A percentile compares a stretch with the other conserved stretches of the same genome.
phyloP scores from a whole-genome alignment of 2,329 filamentous ascomycete genomes.

The Xylariaceae sp. region DNA sequence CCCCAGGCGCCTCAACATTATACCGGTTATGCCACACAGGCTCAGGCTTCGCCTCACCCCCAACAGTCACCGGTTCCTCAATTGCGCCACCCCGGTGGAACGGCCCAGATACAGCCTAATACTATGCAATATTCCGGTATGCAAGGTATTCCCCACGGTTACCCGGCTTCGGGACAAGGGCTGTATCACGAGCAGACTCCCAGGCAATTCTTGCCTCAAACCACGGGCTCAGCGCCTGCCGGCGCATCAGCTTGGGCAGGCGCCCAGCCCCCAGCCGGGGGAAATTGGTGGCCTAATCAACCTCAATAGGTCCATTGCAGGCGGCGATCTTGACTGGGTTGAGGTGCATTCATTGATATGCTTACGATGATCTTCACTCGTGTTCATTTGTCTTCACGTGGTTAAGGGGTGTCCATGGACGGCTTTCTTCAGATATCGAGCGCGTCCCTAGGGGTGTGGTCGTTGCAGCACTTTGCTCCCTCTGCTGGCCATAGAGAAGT shows the following conservation, averaged over 20 bases:
- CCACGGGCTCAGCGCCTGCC: slow-evolving; percentile 46
- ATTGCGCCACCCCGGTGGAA: slow-evolving; percentile 51
- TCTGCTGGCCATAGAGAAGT: slow-evolving; percentile 17
- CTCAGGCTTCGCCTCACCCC: slow-evolving; percentile 44
- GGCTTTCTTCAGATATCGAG: neutral
- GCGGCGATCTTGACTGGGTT: neutral
- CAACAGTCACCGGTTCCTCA: slow-evolving; percentile 56
- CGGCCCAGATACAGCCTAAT: slow-evolving; percentile 51
- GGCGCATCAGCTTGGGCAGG: slow-evolving; percentile 51
- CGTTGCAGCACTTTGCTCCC: slow-evolving; percentile 4
- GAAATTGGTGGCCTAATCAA: slow-evolving; percentile 51
- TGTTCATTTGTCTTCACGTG: neutral
- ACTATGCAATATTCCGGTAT: slow-evolving; percentile 58
- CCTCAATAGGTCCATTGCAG: slow-evolving; percentile 35
- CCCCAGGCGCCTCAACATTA: slow-evolving; percentile 58
- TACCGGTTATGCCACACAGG: slow-evolving; percentile 49
- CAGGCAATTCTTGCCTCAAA: slow-evolving; percentile 63
- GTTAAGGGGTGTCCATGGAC: neutral
- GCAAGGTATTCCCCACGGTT: slow-evolving; percentile 55
- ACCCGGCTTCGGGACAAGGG: slow-evolving; percentile 49
- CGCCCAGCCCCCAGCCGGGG: slow-evolving; percentile 57
- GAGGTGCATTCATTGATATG: neutral
- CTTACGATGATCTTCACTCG: neutral
- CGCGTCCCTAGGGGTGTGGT: slow-evolving; percentile 4
- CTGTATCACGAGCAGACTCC: slow-evolving; percentile 61